Base-by-base conservation (phyloP, 805 yeast genomes). In the Wickerhamomyces bisporus region DNA sequence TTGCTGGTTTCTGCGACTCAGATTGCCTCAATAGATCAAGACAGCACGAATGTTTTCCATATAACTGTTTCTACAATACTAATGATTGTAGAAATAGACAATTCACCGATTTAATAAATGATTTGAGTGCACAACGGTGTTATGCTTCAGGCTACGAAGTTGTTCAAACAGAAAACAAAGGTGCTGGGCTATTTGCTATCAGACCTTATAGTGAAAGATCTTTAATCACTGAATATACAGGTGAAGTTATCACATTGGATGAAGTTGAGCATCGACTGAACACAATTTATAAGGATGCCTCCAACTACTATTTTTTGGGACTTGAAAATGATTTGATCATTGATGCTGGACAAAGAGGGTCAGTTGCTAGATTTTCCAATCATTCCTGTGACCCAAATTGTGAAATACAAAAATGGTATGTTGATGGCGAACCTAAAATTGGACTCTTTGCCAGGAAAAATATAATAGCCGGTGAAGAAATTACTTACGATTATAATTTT, bases 371-470 rank as follows among this genome's bases (percentile, higher is more conserved):
- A 27, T 72, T 69, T 51, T 73, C 68, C 21, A 72, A 71, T 50
- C 78, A 72, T 44, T 68, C 75, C 13, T 69, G 75, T 48, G 49
- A 52, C 35, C 76, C 77, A 34, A 72, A 72, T 39, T 59, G 68
- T 18, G 66, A 61, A 32, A 70, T 72, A 60, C 71, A 72, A 50
- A 68, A 69, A 43, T 72, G 76, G 75, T 58, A 56, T 14, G 72
- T 69, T 26, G 56, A 66, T 34, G 68, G 61, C n/a, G 60, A 55
- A 40, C 73, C 76, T 5, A 52, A 70, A 29, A 62, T 71, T 39
- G 76, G 75, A 0, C 48, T 72, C 13, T 71, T 70, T 48, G 73
- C 74, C 12, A 52, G 55, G n/a, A 47, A 53, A 13, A 53, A 53
- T 2, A 65, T 72, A 6, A 32, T 42, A 2, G 51, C 59, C 6